Evolutionary conservation across 2,329 filamentous ascomycete species (phyloP).

Genomic region (Penicillium verrucosum): DNA sequence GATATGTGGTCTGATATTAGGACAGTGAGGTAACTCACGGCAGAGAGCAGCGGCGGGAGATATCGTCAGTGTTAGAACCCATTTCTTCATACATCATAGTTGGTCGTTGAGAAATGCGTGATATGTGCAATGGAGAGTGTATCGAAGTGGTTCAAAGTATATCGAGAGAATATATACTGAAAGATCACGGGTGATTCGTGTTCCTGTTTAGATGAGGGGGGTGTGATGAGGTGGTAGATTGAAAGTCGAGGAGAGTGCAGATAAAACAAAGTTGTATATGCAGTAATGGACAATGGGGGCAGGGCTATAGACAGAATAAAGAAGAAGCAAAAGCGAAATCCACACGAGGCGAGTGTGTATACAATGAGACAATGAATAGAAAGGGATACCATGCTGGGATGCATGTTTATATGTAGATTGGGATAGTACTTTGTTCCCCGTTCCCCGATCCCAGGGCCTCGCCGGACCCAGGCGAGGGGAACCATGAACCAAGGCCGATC

Average conservation of each 20-base stretch:
- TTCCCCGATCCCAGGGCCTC: constrained; percentile 1
- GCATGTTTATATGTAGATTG: constrained; percentile 37
- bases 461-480: constrained; percentile 27
- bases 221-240: background rate
- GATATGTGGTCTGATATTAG: background rate
- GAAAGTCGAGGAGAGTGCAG: background rate
- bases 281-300: constrained; percentile 15
- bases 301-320: constrained; percentile 9
- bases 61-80: constrained; percentile 27
- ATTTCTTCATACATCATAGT: constrained; percentile 34
- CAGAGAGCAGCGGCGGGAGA: constrained; percentile 33
- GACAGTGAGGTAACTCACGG: constrained; percentile 29
- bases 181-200: background rate
- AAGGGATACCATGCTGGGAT: constrained; percentile 21
- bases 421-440: constrained; percentile 11
- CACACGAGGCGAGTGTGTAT: constrained; percentile 27
- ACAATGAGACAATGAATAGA: constrained; percentile 23
- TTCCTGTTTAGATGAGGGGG: constrained; percentile 6
- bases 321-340: constrained; percentile 18
- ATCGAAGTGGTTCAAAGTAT: constrained; percentile 5
- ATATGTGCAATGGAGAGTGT: constrained; percentile 11
- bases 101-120: constrained; percentile 10
- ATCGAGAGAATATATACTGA: constrained; percentile 16
- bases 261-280: constrained; percentile 21
- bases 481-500: constrained; percentile 22